Evolutionary conservation across 148 eudicot species (phyloP), one percentile per base, ranked within the genome.

Genomic region (Persicaria maculosa): DNA sequence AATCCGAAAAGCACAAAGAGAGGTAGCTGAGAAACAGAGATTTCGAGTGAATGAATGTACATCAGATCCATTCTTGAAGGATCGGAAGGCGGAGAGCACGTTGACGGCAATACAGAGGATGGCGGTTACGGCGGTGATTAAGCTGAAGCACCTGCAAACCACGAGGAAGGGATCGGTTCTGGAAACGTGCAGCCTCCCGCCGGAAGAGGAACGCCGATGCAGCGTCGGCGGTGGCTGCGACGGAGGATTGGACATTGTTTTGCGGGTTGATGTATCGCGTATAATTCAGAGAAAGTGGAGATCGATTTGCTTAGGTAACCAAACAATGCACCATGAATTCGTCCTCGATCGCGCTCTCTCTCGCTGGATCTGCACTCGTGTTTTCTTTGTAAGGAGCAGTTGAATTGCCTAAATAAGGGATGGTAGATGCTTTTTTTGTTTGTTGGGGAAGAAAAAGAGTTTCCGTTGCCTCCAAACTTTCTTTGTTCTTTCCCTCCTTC

Each of bases 51-150:
- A 31, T 31, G 40, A 31, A 31, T 31, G 44, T 72, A 93, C 98
- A 82, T 95, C 92, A 9, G 87, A 87, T 77, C 84, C 89, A 68
- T 84, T 72, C 71, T 76, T 85, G 88, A 95, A 95, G 4, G 93
- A 88, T 59, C 85, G 85, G 73, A 90, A 81, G 4, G 98, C 98
- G 4, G 96, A 85, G 59, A 92, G 80, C 40, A 90, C 85, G 61
- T 95, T 95, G 50, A 83, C 90, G 57, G 79, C 83, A 47, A 92
- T 85, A 81, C 98, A 95, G 22, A 88, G 88, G 54, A 88, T 31
- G 14, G 88, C 88, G 17, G 90, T 84, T 22, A 86, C 9, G 0
- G 89, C 76, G 1, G 98, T 92, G 36, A 95, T 71, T 7, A 92
- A 55, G 77, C 93, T 85, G 87, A 95, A 92, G 72, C 84, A 83